Base-by-base conservation (phyloP, 352 stramenopile species). In the Pythium rhizo-oryzae region DNA sequence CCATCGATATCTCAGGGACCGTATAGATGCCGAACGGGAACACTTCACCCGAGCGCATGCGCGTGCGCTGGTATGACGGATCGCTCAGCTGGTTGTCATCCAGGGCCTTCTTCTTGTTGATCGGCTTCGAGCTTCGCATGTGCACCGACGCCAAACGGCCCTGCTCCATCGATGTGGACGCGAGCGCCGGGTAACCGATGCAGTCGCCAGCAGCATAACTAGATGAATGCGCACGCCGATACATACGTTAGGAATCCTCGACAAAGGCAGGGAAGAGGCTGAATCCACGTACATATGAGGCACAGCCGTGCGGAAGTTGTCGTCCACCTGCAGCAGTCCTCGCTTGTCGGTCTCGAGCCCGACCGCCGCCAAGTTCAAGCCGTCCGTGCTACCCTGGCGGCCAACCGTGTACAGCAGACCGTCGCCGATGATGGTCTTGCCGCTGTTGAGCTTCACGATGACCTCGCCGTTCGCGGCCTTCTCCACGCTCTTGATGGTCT, bases 121-220 rank as follows among this genome's bases (percentile, higher is more conserved):
- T 82, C 23, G 80, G 83, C 71, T 82, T 81, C 19, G 62, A 72
- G 13, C 81, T 95, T 33, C 87, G 80, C 91, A 97, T 97, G 72
- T 97, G 89, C 33, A 93, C 82, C 0, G 87, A 95, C 30, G 90
- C 91, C 64, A 94, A 70, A 25, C 88, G 84, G 16, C 91, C 91
- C 67, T 97, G 91, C 73, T 97, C 91, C 91, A 97, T 97, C 46
- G 87, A 96, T 19, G 89, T 97, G 39, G 90, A 97, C 23, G 91
- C 90, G 52, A 97, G 81, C 8, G 87, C 90, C 3, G 91, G 91
- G 69, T 92, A 96, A 7, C 91, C 91, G 61, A 97, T 97, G 72
- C 91, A 93, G 65, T 97, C 91, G 25, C 91, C 91, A 63, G 86
- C 89, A 57, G 91, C 91, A 88, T 95, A 95, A 82, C 85, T 94